These are phyloP conservation scores for Mucor mucedo DNA, from an alignment of 371 early-diverging fungal species.

Conservation along the genomic window DNA sequence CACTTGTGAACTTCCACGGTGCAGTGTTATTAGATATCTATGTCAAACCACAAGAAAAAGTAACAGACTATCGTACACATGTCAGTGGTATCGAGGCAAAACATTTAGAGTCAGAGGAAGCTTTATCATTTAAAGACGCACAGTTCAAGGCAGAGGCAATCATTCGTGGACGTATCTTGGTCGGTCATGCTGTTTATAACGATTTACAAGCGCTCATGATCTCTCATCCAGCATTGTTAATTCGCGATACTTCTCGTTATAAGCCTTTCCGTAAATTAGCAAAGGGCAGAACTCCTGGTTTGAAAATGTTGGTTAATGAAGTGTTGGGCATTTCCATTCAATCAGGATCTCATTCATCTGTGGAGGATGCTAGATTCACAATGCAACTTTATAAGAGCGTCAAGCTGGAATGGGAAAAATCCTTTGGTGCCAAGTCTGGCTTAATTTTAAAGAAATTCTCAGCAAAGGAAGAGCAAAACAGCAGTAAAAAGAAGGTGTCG, in stretches of 20 bases:
- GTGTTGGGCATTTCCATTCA: conserved; percentile 84
- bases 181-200: conserved; percentile 91
- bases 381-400: conserved; percentile 88
- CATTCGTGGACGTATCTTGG: conserved; percentile 80
- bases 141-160: conserved; percentile 79
- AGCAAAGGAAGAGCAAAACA: conserved; percentile 23
- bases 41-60: conserved; percentile 80
- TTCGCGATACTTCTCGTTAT: conserved; percentile 88
- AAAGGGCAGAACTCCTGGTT: conserved; percentile 73
- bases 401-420: conserved; percentile 84
- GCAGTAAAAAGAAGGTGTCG: conserved; percentile 19
- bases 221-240: conserved; percentile 75
- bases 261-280: conserved; percentile 71
- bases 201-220: conserved; percentile 84
- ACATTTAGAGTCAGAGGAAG: conserved; percentile 68
- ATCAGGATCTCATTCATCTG: conserved; percentile 88
- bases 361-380: conserved; percentile 90
- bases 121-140: conserved; percentile 74
- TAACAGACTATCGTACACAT: conserved; percentile 92
- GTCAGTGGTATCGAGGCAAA: conserved; percentile 92
- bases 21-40: conserved; percentile 84
- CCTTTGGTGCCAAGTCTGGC: conserved; percentile 37
- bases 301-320: conserved; percentile 78
- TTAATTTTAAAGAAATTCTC: conserved; percentile 27
- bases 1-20: conserved; percentile 93